Conservation (phyloP, 164 flowering plant species). For the Nelumbo lutea region DNA sequence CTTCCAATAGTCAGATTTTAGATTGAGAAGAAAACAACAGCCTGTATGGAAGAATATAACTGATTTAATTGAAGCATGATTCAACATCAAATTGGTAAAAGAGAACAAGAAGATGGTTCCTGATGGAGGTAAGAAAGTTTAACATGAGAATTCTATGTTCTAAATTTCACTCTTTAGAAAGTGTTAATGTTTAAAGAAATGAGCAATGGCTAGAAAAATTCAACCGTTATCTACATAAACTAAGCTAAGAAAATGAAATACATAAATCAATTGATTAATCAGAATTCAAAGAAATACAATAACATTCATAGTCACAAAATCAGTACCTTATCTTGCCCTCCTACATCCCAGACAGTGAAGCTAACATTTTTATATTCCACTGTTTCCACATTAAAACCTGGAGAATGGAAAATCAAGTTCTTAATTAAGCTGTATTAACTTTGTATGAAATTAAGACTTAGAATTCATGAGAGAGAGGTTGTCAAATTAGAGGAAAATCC, state of each 20-base stretch:
- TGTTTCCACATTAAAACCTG: conserved; percentile 56
- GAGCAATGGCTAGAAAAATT: no score
- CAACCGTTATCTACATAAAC: no score
- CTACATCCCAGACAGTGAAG: conserved; percentile 57
- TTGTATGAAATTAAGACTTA: background rate
- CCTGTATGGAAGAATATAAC: background rate
- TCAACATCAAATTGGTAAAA: background rate
- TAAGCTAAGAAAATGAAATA: no score
- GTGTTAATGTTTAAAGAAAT: no score
- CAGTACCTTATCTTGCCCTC: conserved; percentile 55
- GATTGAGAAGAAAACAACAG: background rate
- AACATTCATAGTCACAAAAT: background rate
- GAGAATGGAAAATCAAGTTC: conserved; percentile 2
- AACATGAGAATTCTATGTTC: background rate
- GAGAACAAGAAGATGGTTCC: background rate
- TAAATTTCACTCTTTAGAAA: no score
- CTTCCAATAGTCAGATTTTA: background rate
- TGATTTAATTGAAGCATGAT: background rate
- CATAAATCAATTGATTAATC: background rate
- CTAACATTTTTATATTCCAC: conserved; percentile 47
- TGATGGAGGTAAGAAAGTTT: background rate
- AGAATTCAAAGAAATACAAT: background rate
- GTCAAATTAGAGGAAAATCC: background rate
- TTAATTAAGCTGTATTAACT: background rate
- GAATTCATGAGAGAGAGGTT: background rate